Base-by-base conservation (phyloP, 2,329 filamentous ascomycete species). In the Dactylellina haptotyla region DNA sequence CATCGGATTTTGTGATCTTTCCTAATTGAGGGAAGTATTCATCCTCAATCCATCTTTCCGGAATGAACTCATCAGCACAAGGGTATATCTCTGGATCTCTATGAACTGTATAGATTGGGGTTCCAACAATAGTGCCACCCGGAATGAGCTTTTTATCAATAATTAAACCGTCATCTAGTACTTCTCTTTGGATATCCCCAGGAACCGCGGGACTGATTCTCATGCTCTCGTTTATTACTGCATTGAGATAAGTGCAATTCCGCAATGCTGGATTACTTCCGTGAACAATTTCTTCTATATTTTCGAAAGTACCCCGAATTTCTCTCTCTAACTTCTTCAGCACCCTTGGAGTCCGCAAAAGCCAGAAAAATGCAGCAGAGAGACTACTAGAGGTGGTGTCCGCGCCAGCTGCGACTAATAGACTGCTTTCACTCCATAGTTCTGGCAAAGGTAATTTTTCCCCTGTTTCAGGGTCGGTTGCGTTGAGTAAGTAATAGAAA, bases 381-480 rank as follows among this genome's bases (percentile, higher is more conserved):
- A 84, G 76, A 8, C 88, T 87, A 0, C 88, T 90, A 0, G 88
- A 89, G 0, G 89, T 90, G 0, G 89, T 91, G 78, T 91, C 89
- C 30, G 87, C 88, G 28, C 62, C 30, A 16, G 54, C 72, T 26
- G 62, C 39, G 25, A 62, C 45, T 2, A 91, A 84, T n/a, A 90
- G 81, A 78, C 90, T 90, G 5, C 88, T 88, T 79, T 91, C 89
- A 58, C 85, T 87, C 88, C 88, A 90, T 25, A 91, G 85, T 78
- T 91, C 89, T 0, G 86, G 85, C 1, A 84, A 88, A 41, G 84
- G 85, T 78, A 90, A 89, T 1, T 88, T 87, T 65, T 86, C 84
- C 61, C 89, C 89, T 0, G 88, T 90, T 78, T 91, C 88, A 8
- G 89, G 88, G 76, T 91, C 89, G 34, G 86, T 85, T 4, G 89